Evolutionary conservation across 345 rosid species (phyloP).

Genomic region (Tarenaya hassleriana): DNA sequence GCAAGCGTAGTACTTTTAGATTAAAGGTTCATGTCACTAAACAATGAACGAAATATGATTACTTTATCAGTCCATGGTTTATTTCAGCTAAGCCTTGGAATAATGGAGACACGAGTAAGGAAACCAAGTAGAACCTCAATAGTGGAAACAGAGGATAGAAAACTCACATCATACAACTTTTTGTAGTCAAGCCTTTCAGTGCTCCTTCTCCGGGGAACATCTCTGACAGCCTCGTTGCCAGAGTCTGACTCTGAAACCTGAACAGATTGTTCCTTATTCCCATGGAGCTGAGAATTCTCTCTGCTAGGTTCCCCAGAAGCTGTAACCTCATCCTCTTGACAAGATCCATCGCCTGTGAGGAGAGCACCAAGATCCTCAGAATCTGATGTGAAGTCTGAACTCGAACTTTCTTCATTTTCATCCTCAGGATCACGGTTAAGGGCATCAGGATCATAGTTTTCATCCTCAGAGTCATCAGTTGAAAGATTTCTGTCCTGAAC

Average conservation of each 20-base stretch:
- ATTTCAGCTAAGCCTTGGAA: not conserved
- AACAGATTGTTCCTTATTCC: slow-evolving; percentile 24
- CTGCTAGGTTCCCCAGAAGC: slow-evolving; percentile 18
- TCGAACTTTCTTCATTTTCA: slow-evolving; percentile 45
- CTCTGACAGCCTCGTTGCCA: slow-evolving; percentile 32
- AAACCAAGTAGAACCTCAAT: slow-evolving; percentile 13
- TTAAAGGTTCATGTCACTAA: too few species aligned
- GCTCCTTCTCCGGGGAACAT: slow-evolving; percentile 47
- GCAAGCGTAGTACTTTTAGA: not conserved
- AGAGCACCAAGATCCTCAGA: slow-evolving; percentile 57
- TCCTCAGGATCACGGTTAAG: slow-evolving; percentile 39
- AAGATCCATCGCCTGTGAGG: slow-evolving; percentile 23
- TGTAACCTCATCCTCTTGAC: slow-evolving; percentile 32
- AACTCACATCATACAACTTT: slow-evolving; percentile 76
- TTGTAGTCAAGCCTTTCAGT: slow-evolving; percentile 83
- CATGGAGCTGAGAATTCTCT: slow-evolving; percentile 25
- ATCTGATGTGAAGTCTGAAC: slow-evolving; percentile 74
- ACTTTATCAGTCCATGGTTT: not conserved
- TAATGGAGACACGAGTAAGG: too few species aligned
- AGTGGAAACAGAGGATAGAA: not conserved
- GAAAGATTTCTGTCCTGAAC: slow-evolving; percentile 45
- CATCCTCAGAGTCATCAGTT: slow-evolving; percentile 94
- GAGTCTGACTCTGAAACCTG: slow-evolving; percentile 34
- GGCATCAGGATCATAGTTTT: slow-evolving; percentile 63
- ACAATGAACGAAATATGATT: not conserved